Evolutionary conservation across 345 rosid species (phyloP).

Genomic region (Acer negundo): DNA sequence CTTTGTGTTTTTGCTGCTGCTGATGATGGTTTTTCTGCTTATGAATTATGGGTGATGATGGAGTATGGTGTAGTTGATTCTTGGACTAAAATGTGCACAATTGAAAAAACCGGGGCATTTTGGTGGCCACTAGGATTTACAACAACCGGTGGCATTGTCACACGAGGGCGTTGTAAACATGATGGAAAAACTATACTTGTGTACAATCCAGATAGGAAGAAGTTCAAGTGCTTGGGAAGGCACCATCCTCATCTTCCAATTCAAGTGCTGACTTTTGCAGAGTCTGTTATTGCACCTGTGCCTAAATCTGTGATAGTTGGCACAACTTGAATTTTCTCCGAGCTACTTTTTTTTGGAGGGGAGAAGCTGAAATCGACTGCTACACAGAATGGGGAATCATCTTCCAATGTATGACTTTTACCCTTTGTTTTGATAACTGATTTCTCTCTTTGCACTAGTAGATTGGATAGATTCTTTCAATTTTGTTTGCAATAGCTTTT

Average conservation of each 20-base stretch:
- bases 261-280: constrained; percentile 17
- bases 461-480: not conserved
- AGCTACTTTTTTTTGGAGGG: not conserved
- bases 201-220: constrained; percentile 6
- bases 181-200: constrained; percentile 6
- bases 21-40: not conserved
- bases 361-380: not conserved
- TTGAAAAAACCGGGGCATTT: constrained; percentile 9
- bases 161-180: constrained; percentile 14
- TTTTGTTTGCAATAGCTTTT: not conserved
- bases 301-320: constrained; percentile 1
- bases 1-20: constrained; percentile 21
- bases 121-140: constrained; percentile 23
- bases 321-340: not conserved
- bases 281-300: constrained; percentile 13
- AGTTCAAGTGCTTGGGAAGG: constrained; percentile 16
- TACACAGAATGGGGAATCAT: constrained; percentile 1
- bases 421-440: not conserved
- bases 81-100: constrained; percentile 12
- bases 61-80: constrained; percentile 17
- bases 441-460: not conserved
- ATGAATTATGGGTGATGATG: constrained; percentile 22
- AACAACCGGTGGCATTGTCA: constrained; percentile 4
- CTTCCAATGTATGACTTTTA: not conserved
- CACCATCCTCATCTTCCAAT: constrained; percentile 17